Conservation (phyloP, 2,329 filamentous ascomycete species). For the Trichoderma guizhouense region DNA sequence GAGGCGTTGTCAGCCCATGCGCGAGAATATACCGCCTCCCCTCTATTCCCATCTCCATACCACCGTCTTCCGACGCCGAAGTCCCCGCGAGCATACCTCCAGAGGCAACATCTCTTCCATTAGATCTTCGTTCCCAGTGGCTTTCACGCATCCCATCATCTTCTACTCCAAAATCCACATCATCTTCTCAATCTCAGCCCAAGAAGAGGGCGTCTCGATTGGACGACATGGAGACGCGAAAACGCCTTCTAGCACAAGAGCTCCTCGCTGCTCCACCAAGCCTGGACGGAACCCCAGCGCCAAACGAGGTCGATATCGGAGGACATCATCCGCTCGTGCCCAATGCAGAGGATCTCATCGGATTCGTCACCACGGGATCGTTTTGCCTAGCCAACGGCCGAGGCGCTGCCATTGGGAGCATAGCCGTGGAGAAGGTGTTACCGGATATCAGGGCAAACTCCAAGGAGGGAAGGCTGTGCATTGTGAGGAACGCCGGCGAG, state of each 20-base stretch:
- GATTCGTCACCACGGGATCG: constrained; percentile 84
- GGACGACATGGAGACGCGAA: constrained; percentile 37
- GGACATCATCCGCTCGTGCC: constrained; percentile 69
- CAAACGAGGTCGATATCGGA: constrained; percentile 40
- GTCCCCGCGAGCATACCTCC: constrained; percentile 45
- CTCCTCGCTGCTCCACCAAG: constrained; percentile 40
- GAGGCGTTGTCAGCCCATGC: constrained; percentile 67
- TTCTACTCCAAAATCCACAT: neutral
- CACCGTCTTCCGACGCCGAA: constrained; percentile 37
- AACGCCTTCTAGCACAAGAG: constrained; percentile 45
- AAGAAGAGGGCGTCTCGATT: neutral
- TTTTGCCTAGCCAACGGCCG: constrained; percentile 75
- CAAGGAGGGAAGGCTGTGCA: constrained; percentile 59
- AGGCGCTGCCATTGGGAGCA: constrained; percentile 70
- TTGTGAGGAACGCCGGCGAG: constrained; percentile 79
- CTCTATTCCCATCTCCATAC: constrained; percentile 25
- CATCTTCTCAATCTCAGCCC: neutral
- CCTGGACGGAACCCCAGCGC: constrained; percentile 26
- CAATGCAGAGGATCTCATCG: constrained; percentile 70
- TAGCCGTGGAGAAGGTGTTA: constrained; percentile 59
- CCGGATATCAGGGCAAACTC: constrained; percentile 30
- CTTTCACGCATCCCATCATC: constrained; percentile 50
- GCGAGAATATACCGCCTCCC: constrained; percentile 86
- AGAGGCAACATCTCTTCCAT: constrained; percentile 32
- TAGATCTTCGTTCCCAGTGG: constrained; percentile 66